Base-by-base conservation (phyloP, 2,329 filamentous ascomycete species). In the Trichoderma pleuroti region DNA sequence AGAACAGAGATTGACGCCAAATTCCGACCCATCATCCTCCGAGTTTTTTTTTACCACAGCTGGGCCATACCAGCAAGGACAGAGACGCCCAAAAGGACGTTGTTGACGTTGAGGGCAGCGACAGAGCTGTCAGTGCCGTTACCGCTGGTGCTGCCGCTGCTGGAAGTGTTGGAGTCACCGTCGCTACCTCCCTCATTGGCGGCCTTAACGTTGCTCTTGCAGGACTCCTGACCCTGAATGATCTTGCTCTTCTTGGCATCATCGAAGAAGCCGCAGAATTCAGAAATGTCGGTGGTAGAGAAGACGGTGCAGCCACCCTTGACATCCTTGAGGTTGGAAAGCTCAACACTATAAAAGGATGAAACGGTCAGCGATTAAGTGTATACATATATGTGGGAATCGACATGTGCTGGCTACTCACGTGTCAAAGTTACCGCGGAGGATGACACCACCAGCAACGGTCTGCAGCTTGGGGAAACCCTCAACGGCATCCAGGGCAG, bases 401-500 rank as follows among this genome's bases (percentile, higher is more conserved):
- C 74, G 59, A 76, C 72, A 26, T 49, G 39, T 21, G 3, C 36
- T 42, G 36, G n/a, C 2, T 16, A 88, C 93, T 86, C 87, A 97
- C 93, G 88, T 85, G 73, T 89, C 87, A 82, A 98, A 97, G 84
- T 90, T 92, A 77, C 96, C 96, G 76, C 90, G 90, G 81, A 97
- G 89, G 81, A 93, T 91, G 78, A 98, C 86, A 77, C 93, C 93
- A 83, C 94, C 95, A 74, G 86, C 87, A 71, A 98, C 88, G 69
- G 84, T 87, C 78, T 87, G 79, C 32, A 99, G 87, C 74, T 85
- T 79, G 72, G 87, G 86, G 83, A 98, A 92, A 39, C 88, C 89
- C 74, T 87, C 82, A 70, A 98, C 85, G 72, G 84, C 80, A 70
- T 82, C 76, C 39, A 98, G 87, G 70, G 85, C 84, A 72, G 93